Percentiles rank a stretch among this genome's conserved stretches.
These are phyloP conservation scores for Paramecium sonneborni DNA, from an alignment of 73 alveolate species.

Conservation along the genomic window DNA sequence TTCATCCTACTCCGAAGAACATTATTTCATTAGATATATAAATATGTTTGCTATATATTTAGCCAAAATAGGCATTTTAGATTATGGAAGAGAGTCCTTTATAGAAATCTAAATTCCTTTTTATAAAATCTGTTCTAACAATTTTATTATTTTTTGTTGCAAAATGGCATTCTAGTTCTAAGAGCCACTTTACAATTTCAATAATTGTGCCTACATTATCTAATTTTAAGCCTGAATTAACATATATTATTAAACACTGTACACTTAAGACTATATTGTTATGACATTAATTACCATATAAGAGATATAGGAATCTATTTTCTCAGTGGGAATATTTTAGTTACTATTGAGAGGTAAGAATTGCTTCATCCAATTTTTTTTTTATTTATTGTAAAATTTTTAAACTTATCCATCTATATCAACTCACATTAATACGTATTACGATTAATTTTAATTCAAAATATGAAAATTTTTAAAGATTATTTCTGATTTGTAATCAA, in stretches of 20 bases:
- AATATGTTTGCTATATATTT: not conserved
- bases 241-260: not conserved
- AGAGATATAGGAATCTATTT: constrained; percentile 3
- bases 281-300: not conserved
- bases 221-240: not conserved
- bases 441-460: not conserved
- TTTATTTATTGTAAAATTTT: not conserved
- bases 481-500: not conserved
- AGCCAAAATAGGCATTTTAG: constrained; percentile 9
- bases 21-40: not conserved
- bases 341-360: not conserved
- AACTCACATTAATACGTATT: not conserved
- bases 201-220: not conserved
- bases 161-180: not conserved
- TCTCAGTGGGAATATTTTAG: not conserved
- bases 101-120: not conserved
- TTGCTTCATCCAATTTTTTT: not conserved
- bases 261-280: not conserved
- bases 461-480: not conserved
- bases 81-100: not conserved
- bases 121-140: constrained; percentile 1
- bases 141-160: not conserved
- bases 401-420: not conserved
- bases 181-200: not conserved
- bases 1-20: constrained; percentile 7